Evolutionary conservation across 805 yeast species (phyloP).

Genomic region (Candida vaughaniae): DNA sequence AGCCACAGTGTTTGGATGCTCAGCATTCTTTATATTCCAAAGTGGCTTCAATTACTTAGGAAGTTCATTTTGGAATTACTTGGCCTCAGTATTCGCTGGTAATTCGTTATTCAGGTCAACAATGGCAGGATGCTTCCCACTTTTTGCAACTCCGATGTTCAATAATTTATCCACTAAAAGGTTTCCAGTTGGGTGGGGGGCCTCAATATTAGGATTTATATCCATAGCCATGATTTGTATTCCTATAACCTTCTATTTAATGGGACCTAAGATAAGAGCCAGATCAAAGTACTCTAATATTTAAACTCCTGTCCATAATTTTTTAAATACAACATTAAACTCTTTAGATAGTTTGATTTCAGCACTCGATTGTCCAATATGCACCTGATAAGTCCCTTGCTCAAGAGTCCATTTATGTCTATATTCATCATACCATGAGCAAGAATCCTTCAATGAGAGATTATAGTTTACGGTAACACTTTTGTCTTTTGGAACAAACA

Average conservation of each 20-base stretch:
- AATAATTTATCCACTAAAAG: conserved; percentile 45
- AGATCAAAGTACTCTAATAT: conserved; percentile 40
- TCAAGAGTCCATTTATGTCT: conserved; percentile 50
- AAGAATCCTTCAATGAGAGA: conserved; percentile 45
- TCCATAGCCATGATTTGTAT: conserved; percentile 43
- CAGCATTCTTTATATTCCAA: conserved; percentile 51
- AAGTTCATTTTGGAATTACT: conserved; percentile 45
- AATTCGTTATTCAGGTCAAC: conserved; percentile 48
- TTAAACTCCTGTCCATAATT: conserved; percentile 16
- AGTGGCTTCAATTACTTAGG: conserved; percentile 50
- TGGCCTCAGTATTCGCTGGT: conserved; percentile 61
- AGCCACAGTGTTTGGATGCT: conserved; percentile 35
- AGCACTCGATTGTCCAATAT: conserved; percentile 43
- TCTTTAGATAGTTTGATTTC: conserved; percentile 20
- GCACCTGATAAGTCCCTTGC: conserved; percentile 49
- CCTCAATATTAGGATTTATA: conserved; percentile 45
- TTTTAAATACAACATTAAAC: conserved; percentile 13
- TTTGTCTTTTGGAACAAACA: conserved; percentile 45
- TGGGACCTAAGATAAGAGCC: conserved; percentile 46
- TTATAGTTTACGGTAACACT: conserved; percentile 33
- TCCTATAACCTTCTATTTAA: conserved; percentile 45
- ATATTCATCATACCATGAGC: conserved; percentile 55
- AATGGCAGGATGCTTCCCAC: conserved; percentile 60
- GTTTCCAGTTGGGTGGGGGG: conserved; percentile 62
- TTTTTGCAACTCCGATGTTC: conserved; percentile 63